phyloP scores from a whole-genome alignment of 768 basidiomycete genomes.

The Xerocomellus amylosporus region DNA sequence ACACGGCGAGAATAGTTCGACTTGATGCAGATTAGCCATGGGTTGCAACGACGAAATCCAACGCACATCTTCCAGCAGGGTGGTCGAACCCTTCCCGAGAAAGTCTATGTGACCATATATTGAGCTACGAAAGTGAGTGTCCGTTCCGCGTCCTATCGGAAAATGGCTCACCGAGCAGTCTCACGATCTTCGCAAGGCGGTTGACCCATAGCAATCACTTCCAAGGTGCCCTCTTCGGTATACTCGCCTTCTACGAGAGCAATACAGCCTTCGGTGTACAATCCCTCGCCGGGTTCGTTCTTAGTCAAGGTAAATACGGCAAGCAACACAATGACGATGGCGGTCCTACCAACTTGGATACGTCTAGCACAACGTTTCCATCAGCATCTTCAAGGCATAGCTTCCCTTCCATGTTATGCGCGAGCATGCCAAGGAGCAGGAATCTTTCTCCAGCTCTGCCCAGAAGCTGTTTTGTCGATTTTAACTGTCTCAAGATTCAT shows the following conservation, averaged over 20 bases:
- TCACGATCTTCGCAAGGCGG: constrained; percentile 93
- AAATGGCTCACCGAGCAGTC: constrained; percentile 62
- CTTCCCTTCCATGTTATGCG: constrained; percentile 85
- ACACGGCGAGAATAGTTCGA: constrained; percentile 60
- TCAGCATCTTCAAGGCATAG: constrained; percentile 92
- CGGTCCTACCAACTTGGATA: constrained; percentile 68
- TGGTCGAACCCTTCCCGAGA: constrained; percentile 90
- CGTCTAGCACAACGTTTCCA: constrained; percentile 84
- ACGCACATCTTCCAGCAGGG: constrained; percentile 85
- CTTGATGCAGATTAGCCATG: constrained; percentile 36
- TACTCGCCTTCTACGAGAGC: constrained; percentile 96
- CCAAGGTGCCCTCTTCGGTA: constrained; percentile 83
- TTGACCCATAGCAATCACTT: constrained; percentile 93
- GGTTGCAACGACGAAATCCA: neutral
- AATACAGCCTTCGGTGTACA: constrained; percentile 96
- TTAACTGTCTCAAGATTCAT: constrained; percentile 53
- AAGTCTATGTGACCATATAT: constrained; percentile 98
- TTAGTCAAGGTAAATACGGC: constrained; percentile 28
- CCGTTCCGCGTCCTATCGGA: neutral
- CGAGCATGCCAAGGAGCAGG: constrained; percentile 89
- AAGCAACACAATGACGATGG: neutral
- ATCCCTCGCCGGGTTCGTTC: constrained; percentile 90
- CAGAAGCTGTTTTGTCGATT: constrained; percentile 92
- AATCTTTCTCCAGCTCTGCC: constrained; percentile 89
- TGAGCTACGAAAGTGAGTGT: constrained; percentile 49